Percentiles rank a stretch among this genome's conserved stretches.
Conservation (phyloP, 148 eudicot genomes). For the Rhododendron ovatum region DNA sequence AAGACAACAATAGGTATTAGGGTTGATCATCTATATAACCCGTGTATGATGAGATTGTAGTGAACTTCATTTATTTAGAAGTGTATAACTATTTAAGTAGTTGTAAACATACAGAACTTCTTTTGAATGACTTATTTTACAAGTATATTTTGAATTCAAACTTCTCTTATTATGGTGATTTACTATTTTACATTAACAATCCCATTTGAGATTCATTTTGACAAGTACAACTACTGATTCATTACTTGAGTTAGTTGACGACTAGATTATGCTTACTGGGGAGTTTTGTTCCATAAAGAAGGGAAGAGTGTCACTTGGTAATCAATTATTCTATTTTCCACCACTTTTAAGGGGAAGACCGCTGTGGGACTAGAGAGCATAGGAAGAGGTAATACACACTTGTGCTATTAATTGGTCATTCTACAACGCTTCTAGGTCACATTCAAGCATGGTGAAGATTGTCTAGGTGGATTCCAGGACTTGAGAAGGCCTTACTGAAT, state of each 20-base stretch:
- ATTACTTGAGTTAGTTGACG: neutral
- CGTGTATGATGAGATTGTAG: neutral
- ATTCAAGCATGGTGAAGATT: neutral
- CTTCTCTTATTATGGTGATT: neutral
- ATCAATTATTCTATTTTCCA: neutral
- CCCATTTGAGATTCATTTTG: neutral
- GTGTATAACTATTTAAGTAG: neutral
- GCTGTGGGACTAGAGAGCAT: neutral
- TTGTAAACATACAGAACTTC: neutral
- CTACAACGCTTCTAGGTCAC: neutral
- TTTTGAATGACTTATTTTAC: neutral
- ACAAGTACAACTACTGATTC: neutral
- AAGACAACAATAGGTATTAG: neutral
- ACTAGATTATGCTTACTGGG: neutral
- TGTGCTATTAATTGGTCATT: neutral
- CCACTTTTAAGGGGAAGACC: neutral
- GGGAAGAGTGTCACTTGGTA: neutral
- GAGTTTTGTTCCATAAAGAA: neutral
- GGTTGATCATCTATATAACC: neutral
- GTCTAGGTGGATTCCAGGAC: neutral
- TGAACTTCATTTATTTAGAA: neutral
- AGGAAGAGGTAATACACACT: neutral
- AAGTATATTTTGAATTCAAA: neutral
- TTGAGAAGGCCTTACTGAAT: neutral
- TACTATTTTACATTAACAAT: neutral